A percentile compares a stretch with the other conserved stretches of the same genome.
Evolutionary conservation across 208 protist species (phyloP).

Genomic region (Crithidia expoeki): DNA sequence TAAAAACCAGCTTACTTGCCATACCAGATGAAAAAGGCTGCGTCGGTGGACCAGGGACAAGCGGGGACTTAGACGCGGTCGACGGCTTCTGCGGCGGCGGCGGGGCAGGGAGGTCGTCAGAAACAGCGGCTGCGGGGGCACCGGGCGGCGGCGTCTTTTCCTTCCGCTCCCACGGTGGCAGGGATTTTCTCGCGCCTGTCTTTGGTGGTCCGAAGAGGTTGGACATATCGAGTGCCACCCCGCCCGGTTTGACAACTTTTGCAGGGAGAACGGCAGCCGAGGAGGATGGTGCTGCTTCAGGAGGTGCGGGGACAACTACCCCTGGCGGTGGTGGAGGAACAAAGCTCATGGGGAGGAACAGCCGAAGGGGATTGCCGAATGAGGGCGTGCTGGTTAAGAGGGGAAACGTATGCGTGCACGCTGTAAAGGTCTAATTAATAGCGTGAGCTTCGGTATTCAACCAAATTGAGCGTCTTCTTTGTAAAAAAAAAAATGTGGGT

Average conservation of each 20-base stretch:
- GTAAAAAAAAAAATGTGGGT: no score
- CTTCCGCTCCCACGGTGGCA: constrained; percentile 54
- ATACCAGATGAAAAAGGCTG: neutral
- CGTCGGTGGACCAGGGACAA: constrained; percentile 12
- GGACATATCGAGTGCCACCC: constrained; percentile 54
- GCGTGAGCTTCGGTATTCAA: no score
- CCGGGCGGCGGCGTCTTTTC: constrained; percentile 12
- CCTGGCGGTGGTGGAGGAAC: constrained; percentile 35
- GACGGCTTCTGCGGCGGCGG: constrained; percentile 1
- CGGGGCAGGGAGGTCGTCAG: neutral
- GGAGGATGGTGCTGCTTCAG: constrained; percentile 8
- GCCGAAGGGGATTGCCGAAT: no score
- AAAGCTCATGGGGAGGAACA: constrained; percentile 29
- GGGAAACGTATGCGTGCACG: no score
- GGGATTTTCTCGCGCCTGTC: constrained; percentile 33
- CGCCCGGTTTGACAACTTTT: constrained; percentile 36
- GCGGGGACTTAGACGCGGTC: neutral
- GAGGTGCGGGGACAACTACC: constrained; percentile 29
- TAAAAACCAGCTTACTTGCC: constrained; percentile 3
- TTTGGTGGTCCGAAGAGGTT: constrained; percentile 34
- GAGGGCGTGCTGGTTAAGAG: no score
- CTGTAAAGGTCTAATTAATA: no score
- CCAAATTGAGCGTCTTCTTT: no score
- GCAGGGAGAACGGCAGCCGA: neutral
- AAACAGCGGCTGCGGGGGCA: neutral